phyloP scores from a whole-genome alignment of 179 eudicot species.

The Carnegiea gigantea region DNA sequence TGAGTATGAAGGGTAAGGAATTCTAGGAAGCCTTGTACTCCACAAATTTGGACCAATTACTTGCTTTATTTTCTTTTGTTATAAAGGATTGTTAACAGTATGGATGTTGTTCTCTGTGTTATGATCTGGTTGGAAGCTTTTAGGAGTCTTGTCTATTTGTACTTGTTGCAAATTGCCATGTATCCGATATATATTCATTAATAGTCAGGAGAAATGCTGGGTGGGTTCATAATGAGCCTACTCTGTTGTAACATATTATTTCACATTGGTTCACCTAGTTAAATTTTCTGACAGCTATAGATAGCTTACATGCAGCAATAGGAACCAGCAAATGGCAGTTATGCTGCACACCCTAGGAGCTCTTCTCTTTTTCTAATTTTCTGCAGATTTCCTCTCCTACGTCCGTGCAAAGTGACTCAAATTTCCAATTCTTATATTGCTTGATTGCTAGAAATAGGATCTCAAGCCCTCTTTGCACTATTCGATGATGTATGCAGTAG shows the following conservation, averaged over 20 bases:
- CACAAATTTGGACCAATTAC: neutral
- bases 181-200: neutral
- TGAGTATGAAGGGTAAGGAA: constrained; percentile 86
- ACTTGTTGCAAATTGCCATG: neutral
- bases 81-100: neutral
- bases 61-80: neutral
- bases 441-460: constrained; percentile 1
- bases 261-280: neutral
- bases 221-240: neutral
- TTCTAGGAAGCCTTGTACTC: neutral
- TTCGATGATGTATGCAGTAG: neutral
- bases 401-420: neutral
- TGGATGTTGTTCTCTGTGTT: neutral
- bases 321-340: neutral
- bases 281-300: neutral
- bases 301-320: neutral
- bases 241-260: neutral
- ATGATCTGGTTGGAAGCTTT: neutral
- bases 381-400: constrained; percentile 4
- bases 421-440: neutral
- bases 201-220: no score
- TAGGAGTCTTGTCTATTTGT: neutral
- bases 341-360: neutral
- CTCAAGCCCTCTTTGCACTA: neutral
- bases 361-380: neutral